phyloP scores from a whole-genome alignment of 2,329 filamentous ascomycete species.

The Diplodia scrobiculata region DNA sequence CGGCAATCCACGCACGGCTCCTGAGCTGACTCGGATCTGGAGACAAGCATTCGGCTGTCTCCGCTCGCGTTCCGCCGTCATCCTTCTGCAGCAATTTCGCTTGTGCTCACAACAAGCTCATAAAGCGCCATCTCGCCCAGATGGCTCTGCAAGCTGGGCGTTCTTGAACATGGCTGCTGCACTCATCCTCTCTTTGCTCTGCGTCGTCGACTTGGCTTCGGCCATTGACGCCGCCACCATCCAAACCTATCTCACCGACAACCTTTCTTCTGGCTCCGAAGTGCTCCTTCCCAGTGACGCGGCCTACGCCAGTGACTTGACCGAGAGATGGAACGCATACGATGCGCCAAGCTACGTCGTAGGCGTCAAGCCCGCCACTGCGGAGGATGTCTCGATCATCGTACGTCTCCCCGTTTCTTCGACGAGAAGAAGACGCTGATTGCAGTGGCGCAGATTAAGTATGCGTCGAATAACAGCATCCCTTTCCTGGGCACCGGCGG shows the following conservation, averaged over 20 bases:
- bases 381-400: background rate
- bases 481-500: conserved; percentile 44
- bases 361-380: background rate
- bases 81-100: background rate
- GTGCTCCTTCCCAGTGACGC: background rate
- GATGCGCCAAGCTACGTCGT: background rate
- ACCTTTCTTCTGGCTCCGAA: background rate
- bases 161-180: background rate
- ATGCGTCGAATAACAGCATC: conserved; percentile 28
- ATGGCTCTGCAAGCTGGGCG: background rate
- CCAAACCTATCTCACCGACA: background rate
- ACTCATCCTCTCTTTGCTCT: background rate
- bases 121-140: background rate
- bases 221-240: background rate
- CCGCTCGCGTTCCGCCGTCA: too few species aligned
- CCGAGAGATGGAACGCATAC: background rate
- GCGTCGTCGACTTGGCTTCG: background rate
- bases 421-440: background rate
- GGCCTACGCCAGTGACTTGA: background rate
- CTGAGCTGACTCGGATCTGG: too few species aligned
- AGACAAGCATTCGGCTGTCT: too few species aligned
- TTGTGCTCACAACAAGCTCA: background rate
- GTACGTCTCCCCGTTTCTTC: background rate
- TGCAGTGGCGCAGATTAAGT: background rate
- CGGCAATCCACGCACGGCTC: too few species aligned